These are phyloP conservation scores for Diaporthe batatas DNA, from an alignment of 2,329 filamentous ascomycete species.

Conservation along the genomic window DNA sequence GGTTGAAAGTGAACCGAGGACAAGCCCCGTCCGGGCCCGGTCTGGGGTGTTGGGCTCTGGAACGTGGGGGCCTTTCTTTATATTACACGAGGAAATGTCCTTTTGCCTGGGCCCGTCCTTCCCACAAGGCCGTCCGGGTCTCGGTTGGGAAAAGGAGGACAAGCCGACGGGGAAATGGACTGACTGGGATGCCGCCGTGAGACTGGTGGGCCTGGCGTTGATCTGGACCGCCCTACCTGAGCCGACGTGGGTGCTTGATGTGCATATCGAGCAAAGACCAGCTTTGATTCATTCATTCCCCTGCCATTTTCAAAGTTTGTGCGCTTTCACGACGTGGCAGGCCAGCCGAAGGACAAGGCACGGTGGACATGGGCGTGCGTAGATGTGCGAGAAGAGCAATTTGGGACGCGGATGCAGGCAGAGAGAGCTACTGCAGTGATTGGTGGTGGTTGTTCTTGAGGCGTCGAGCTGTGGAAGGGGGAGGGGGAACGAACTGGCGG, in stretches of 20 bases:
- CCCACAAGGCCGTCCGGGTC: not conserved
- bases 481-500: not conserved
- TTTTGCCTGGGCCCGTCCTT: constrained; percentile 5
- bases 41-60: constrained; percentile 21
- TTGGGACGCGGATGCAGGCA: too few species aligned
- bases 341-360: too few species aligned
- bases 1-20: constrained; percentile 21
- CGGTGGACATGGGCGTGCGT: not conserved
- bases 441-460: not conserved
- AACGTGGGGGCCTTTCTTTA: not conserved
- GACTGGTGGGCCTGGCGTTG: not conserved
- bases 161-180: not conserved
- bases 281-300: not conserved
- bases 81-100: constrained; percentile 18
- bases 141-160: not conserved
- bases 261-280: not conserved
- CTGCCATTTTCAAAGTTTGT: not conserved
- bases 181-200: not conserved
- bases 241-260: not conserved
- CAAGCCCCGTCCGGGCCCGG: constrained; percentile 24
- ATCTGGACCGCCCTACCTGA: not conserved
- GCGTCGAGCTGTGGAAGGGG: not conserved
- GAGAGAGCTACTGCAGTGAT: too few species aligned
- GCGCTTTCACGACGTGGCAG: not conserved
- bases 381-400: too few species aligned